Evolutionary conservation across 768 basidiomycete genomes (phyloP).

Genomic region (Leccinum disarticulatum): DNA sequence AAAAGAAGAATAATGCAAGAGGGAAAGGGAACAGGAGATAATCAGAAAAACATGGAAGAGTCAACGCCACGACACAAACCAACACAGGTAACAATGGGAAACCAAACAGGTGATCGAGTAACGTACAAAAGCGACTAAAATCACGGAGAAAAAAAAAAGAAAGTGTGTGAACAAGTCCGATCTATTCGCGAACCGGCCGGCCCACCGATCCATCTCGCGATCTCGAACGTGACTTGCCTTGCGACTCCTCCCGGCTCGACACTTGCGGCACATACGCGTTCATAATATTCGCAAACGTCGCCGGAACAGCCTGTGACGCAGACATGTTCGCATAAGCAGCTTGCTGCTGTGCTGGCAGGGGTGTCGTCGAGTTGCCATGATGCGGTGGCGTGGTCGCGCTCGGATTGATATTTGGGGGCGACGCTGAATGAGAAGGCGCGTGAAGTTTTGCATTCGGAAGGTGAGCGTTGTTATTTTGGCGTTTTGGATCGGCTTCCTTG

Average conservation of each 20-base stretch:
- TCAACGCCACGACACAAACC: slow-evolving; percentile 2
- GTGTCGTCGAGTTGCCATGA: slow-evolving; percentile 11
- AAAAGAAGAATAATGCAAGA: neutral
- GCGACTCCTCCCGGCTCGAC: slow-evolving; percentile 23
- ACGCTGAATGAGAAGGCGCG: slow-evolving; percentile 17
- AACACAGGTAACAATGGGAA: slow-evolving; percentile 3
- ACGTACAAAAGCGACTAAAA: slow-evolving; percentile 3
- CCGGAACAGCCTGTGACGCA: slow-evolving; percentile 38
- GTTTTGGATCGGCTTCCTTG: slow-evolving; percentile 23
- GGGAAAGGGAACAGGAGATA: neutral
- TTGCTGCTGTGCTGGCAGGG: slow-evolving; percentile 17
- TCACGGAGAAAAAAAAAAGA: neutral
- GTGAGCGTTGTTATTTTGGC: slow-evolving; percentile 15
- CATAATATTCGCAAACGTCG: slow-evolving; percentile 70
- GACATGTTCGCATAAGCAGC: slow-evolving; percentile 18
- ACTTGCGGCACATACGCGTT: slow-evolving; percentile 55
- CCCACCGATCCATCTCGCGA: slow-evolving; percentile 27
- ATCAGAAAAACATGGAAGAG: neutral
- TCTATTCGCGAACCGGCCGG: slow-evolving; percentile 17
- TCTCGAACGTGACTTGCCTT: slow-evolving; percentile 27
- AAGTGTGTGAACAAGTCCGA: neutral
- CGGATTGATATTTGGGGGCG: slow-evolving; percentile 26
- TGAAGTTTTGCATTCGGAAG: slow-evolving; percentile 13
- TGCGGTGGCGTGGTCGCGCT: slow-evolving; percentile 21
- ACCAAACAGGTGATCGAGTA: neutral